A percentile compares a stretch with the other conserved stretches of the same genome.
Conservation (phyloP, 345 rosid species). For the Leavenworthia alabamica region DNA sequence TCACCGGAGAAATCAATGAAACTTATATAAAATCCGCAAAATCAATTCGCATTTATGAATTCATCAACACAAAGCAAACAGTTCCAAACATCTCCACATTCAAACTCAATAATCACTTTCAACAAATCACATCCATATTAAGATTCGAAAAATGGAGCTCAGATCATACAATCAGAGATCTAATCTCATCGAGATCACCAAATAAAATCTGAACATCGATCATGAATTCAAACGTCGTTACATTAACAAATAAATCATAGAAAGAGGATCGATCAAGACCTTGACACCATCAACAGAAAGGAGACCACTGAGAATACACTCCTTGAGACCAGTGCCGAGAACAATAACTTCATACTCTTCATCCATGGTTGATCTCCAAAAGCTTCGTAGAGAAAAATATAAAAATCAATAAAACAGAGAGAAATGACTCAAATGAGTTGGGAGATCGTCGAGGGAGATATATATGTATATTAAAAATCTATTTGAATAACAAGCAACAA, state of each 20-base stretch:
- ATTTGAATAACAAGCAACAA: too few species aligned
- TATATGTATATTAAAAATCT: too few species aligned
- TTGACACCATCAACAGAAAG: constrained; percentile 93
- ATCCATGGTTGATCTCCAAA: too few species aligned
- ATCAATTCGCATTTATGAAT: not conserved
- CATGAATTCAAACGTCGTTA: not conserved
- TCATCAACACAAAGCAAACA: not conserved
- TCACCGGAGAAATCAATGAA: not conserved
- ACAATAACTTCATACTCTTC: constrained; percentile 91
- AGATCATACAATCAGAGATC: constrained; percentile 12
- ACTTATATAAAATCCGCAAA: not conserved
- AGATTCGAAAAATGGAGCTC: not conserved
- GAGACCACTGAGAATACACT: constrained; percentile 92
- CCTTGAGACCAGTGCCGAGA: too few species aligned
- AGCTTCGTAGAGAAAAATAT: not conserved
- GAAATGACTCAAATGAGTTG: too few species aligned
- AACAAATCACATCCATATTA: not conserved
- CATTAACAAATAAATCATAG: not conserved
- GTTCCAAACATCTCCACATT: not conserved
- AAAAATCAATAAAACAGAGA: too few species aligned
- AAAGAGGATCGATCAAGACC: constrained; percentile 33
- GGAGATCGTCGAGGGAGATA: too few species aligned
- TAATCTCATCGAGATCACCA: constrained; percentile 13
- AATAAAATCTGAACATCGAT: not conserved
- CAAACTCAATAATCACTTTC: not conserved